Evolutionary conservation across 768 basidiomycete species (phyloP).

Genomic region (Suillus subalutaceus): DNA sequence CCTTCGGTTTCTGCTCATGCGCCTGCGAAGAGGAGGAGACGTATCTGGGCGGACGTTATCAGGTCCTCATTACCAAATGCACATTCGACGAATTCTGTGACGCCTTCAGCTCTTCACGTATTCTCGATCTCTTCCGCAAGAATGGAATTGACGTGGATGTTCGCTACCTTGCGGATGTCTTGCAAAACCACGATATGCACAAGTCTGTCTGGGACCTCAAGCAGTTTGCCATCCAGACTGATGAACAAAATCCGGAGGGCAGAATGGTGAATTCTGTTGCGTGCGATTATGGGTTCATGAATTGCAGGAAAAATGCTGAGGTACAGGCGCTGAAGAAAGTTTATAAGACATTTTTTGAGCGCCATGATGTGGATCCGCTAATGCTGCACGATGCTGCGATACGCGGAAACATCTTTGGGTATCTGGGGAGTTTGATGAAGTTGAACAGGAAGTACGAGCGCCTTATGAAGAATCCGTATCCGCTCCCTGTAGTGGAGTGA

Average conservation of each 20-base stretch:
- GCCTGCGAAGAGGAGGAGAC: conserved; percentile 15
- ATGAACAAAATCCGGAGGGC: not conserved
- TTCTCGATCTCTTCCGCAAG: conserved; percentile 14
- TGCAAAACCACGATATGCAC: not conserved
- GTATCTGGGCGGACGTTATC: conserved; percentile 1
- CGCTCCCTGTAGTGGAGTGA: not conserved
- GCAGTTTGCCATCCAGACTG: not conserved
- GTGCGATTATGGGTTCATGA: conserved; percentile 20
- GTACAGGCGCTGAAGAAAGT: conserved; percentile 29
- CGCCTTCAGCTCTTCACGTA: conserved; percentile 1
- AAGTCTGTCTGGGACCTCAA: conserved; percentile 22
- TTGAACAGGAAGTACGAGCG: conserved; percentile 29
- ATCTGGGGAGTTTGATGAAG: conserved; percentile 25
- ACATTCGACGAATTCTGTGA: conserved; percentile 18
- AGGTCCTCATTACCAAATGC: conserved; percentile 10
- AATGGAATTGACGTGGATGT: not conserved
- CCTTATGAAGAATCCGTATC: conserved; percentile 37
- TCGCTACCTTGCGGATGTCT: conserved; percentile 8
- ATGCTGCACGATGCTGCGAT: conserved; percentile 40
- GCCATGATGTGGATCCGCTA: conserved; percentile 28
- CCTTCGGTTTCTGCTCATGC: conserved; percentile 25
- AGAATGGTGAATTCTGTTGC: not conserved
- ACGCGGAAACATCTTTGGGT: conserved; percentile 33
- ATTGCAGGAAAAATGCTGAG: conserved; percentile 15
- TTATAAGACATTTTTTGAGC: conserved; percentile 37